Conservation (phyloP, 192 early-diverging fungal species). For the Coemansia sp. region DNA sequence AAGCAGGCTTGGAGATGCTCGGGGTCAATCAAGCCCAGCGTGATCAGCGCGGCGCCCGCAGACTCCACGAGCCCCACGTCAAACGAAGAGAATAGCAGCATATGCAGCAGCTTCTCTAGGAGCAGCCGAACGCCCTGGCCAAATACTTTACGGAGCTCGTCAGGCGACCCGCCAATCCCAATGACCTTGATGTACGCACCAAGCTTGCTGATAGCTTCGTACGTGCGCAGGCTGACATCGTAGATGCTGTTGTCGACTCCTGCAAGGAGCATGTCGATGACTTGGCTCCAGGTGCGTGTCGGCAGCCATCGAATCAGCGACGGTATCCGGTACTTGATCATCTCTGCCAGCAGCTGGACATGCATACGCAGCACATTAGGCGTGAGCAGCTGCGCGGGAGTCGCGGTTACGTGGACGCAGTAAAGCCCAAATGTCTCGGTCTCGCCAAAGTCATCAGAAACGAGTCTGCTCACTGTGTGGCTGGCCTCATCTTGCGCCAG, state of each 20-base stretch:
- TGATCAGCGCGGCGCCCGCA: conserved; percentile 37
- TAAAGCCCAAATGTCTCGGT: conserved; percentile 42
- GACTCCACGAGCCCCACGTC: conserved; percentile 38
- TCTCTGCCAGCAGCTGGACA: conserved; percentile 39
- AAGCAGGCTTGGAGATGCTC: conserved; percentile 34
- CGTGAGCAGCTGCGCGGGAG: conserved; percentile 16
- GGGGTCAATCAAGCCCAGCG: conserved; percentile 30
- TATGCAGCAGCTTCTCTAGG: conserved; percentile 26
- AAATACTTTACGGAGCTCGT: conserved; percentile 20
- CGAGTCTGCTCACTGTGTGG: conserved; percentile 10
- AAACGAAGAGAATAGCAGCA: conserved; percentile 40
- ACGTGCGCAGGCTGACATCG: conserved; percentile 39
- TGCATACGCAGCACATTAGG: conserved; percentile 38
- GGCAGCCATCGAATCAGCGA: conserved; percentile 45
- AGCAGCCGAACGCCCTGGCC: conserved; percentile 21
- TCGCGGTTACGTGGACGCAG: conserved; percentile 30
- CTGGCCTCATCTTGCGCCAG: conserved; percentile 30
- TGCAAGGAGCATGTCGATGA: conserved; percentile 26
- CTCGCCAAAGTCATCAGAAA: conserved; percentile 41
- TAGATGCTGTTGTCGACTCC: conserved; percentile 36
- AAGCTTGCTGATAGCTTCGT: conserved; percentile 41
- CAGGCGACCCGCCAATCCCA: conserved; percentile 5
- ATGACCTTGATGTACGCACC: conserved; percentile 36
- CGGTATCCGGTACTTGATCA: conserved; percentile 37
- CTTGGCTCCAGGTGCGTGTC: conserved; percentile 14